Evolutionary conservation across 2,329 filamentous ascomycete genomes (phyloP).

Genomic region (Colletotrichum godetiae): DNA sequence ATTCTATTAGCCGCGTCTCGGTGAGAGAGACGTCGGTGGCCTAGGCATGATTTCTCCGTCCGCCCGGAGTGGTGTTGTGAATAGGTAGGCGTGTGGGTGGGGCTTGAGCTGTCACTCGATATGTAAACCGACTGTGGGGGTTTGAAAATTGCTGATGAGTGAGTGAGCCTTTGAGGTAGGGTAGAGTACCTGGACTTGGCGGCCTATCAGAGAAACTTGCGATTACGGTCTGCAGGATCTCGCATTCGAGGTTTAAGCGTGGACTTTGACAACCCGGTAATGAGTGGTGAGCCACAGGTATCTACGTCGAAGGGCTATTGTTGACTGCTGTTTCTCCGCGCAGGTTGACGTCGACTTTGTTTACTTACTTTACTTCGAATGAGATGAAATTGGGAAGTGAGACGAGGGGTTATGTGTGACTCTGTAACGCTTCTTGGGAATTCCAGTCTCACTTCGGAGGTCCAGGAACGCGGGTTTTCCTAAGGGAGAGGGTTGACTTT

Average conservation of each 20-base stretch:
- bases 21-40: too few relatives aligned
- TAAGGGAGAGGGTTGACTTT: neutral
- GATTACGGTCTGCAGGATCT: neutral
- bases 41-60: conserved; percentile 1
- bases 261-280: too few relatives aligned
- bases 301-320: neutral
- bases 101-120: conserved; percentile 15
- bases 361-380: neutral
- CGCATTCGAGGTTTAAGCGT: neutral
- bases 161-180: too few relatives aligned
- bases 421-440: neutral
- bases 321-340: neutral
- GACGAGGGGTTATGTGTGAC: neutral
- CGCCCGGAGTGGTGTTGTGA: neutral
- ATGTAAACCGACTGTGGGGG: neutral
- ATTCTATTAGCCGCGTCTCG: too few relatives aligned
- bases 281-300: neutral
- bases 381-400: too few relatives aligned
- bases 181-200: neutral
- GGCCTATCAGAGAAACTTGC: neutral
- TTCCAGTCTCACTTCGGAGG: neutral
- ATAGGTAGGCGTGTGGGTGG: neutral
- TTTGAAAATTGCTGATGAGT: neutral
- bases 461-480: neutral
- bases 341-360: neutral